Evolutionary conservation across 2,329 filamentous ascomycete genomes (phyloP), one percentile per base, ranked within the genome.

Genomic region (Bipolaris cookei): DNA sequence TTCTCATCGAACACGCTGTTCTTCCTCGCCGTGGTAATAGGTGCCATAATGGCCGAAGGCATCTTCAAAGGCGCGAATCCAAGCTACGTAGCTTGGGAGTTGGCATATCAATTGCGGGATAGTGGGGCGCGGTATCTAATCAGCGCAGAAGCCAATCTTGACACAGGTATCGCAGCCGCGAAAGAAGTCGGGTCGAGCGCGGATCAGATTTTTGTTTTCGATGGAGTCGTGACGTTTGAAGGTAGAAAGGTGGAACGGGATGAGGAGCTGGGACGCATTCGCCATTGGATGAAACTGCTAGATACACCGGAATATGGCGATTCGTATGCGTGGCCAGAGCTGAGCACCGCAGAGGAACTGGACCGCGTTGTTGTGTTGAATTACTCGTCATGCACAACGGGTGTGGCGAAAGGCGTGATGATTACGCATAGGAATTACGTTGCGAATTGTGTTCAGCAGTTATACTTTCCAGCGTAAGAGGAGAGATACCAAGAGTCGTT

Each of bases 351-450:
- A 38, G 77, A 85, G 1, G 81, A 81, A 56, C 74, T 77, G 21
- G 65, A 82, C 53, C 81, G 82, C 4, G 84, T 85, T 1, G 86
- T 88, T 64, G 88, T 86, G 6, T 83, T 96, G 60, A 95, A 96
- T 75, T 96, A 94, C 77, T 90, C 86, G 62, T 88, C 85, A 28
- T 87, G 91, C 10, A 93, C 90, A 1, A 96, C 92, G 2, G 91
- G 92, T 6, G 82, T 92, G 3, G 90, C 91, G 8, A 96, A 96
- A 73, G 92, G 92, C 10, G 91, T 95, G 13, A 87, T 90, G 76
- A 89, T 95, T 62, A 86, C 87, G n/a, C 91, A 96, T 75, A 80
- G 81, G 58, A 90, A 91, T 64, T 90, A 91, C 68, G 84, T 92
- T 41, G 83, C 90, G 60, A 94, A 94, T 70, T 84, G 86, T 63